Evolutionary conservation across 2,329 filamentous ascomycete species (phyloP).

Genomic region (Parastagonospora nodorum): DNA sequence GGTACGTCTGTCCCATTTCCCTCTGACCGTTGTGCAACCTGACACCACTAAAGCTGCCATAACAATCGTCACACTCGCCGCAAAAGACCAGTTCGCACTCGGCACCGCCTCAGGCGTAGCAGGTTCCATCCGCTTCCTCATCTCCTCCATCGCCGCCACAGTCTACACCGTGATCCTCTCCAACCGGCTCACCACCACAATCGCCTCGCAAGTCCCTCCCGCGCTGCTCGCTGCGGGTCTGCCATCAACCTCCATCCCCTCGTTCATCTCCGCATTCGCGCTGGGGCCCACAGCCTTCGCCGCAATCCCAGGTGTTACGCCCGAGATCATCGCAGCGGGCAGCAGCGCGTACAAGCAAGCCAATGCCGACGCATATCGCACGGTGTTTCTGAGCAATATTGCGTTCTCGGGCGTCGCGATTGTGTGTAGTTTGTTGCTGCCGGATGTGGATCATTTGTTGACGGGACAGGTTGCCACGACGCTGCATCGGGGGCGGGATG

Average conservation of each 20-base stretch:
- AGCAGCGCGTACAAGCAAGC: slow-evolving; percentile 32
- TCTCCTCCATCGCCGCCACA: slow-evolving; percentile 26
- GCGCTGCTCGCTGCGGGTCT: slow-evolving; percentile 39
- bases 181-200: slow-evolving; percentile 8
- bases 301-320: slow-evolving; percentile 36
- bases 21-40: too few species aligned
- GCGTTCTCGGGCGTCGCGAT: slow-evolving; percentile 40
- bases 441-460: slow-evolving; percentile 38
- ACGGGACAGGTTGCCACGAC: slow-evolving; percentile 19
- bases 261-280: slow-evolving; percentile 32
- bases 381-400: slow-evolving; percentile 44
- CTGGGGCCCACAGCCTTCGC: slow-evolving; percentile 21
- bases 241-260: slow-evolving; percentile 36
- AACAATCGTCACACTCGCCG: slow-evolving; percentile 25
- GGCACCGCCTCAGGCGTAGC: slow-evolving; percentile 50
- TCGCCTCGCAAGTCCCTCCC: slow-evolving; percentile 8
- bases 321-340: slow-evolving; percentile 33
- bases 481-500: slow-evolving; percentile 5
- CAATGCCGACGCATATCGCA: slow-evolving; percentile 19
- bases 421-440: slow-evolving; percentile 36
- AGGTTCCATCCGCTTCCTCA: slow-evolving; percentile 49
- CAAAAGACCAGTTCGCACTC: slow-evolving; percentile 45
- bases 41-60: slow-evolving; percentile 41
- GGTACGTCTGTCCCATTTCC: neutral
- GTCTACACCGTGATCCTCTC: slow-evolving; percentile 11